Base-by-base conservation (phyloP, 768 basidiomycete species). In the Rhodotorula graminis region DNA sequence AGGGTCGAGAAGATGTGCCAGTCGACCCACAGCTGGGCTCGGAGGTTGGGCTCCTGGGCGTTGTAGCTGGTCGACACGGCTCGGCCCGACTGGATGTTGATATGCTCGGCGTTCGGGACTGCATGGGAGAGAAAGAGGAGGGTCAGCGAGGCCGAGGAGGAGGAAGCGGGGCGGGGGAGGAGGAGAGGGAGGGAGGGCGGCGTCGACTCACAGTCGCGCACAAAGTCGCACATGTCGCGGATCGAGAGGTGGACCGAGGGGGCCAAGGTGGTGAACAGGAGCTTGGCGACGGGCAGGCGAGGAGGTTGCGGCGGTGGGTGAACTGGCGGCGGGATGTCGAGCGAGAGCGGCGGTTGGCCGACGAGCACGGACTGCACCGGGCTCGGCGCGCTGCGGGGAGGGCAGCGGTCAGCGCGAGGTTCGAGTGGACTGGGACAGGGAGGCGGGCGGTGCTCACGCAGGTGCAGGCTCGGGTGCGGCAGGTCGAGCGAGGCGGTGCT, bases 1-100 rank as follows among this genome's bases (percentile, higher is more conserved):
- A 67, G 52, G 29, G 37, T 44, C 58, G 66, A 61, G 60, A 31
- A 67, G n/a, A 52, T 29, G 50, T 55, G 33, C 66, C 66, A 60
- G 40, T 40, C 50, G 21, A 49, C 40, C 58, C 66, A 61, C 19
- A 55, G 50, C 11, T 3, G 14, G 50, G 12, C 31, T 9, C 50
- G 58, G 2, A 29, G 40, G 40, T 2, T 9, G 4, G 37, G 21
- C 8, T n/a, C 27, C 46, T 37, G 27, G 3, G 57, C 25, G 58
- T 66, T 66, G 65, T 59, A 66, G 25, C 19, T 8, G 6, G 33
- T 23, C 19, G 57, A 50, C 15, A 66, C 37, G 11, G 49, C 31
- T 5, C 18, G 8, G 25, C 47, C 58, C 3, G 57, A 60, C 3
- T 40, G 16, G 47, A 27, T 25, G 40, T 15, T 27, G 37, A 44